Base-by-base conservation (phyloP, 2,329 filamentous ascomycete species). In the Rutstroemia sp. region DNA sequence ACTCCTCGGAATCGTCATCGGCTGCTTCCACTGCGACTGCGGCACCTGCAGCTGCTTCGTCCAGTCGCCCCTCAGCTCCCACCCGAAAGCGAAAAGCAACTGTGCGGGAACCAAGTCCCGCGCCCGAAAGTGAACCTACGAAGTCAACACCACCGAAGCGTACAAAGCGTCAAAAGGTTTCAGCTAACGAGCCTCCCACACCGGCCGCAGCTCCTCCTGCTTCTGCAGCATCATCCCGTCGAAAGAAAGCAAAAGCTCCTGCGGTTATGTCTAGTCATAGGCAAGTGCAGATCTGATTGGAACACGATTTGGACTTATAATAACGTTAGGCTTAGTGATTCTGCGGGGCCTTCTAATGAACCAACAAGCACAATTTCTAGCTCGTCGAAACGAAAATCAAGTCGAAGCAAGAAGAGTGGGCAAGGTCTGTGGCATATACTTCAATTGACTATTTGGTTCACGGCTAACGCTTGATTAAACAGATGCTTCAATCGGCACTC, bases 81-180 rank as follows among this genome's bases (percentile, higher is more conserved):
- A 73, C 81, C 61, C 82, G 86, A 70, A 96, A 96, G 77, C 86
- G 92, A 70, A 96, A 95, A 76, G 79, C 78, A 61, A 72, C 81
- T 61, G 73, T 76, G 62, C 76, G 74, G 64, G 81, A 81, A 63
- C 73, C 73, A 58, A 77, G 71, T 67, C 75, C 78, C 58, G 67
- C 71, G 57, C 69, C 71, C 48, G 62, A 70, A 56, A 68, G 71
- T 51, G 61, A 70, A 62, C 65, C 65, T 61, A 68, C 69, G 30
- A 70, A 69, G 63, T 64, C 70, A 23, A 67, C 67, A 60, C 72
- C 79, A 60, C 70, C 78, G 67, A 80, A 83, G 73, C 81, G 82
- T 72, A 77, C 83, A 71, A 92, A 89, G 76, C 82, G 86, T 72
- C 83, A 83, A 71, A 89, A 87, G 72, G 79, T 83, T 60, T 73